phyloP scores from a whole-genome alignment of 139 green algal species.

The Pseudopediastrum boryanum region DNA sequence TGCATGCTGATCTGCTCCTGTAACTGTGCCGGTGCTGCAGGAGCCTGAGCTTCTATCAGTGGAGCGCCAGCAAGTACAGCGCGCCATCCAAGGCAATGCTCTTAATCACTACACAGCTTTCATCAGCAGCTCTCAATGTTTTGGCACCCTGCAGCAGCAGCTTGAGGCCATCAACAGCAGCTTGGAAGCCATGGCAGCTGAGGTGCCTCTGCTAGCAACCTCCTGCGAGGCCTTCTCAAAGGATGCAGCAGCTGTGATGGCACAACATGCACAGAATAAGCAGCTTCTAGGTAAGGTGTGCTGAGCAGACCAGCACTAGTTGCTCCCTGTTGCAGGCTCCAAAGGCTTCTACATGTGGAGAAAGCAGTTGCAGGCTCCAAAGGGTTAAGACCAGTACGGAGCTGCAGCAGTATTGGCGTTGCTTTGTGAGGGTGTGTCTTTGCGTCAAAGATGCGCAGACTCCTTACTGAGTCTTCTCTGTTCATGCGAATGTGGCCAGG shows the following conservation, averaged over 20 bases:
- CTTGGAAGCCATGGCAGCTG: conserved; percentile 51
- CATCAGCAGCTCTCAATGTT: conserved; percentile 51
- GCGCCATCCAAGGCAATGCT: conserved; percentile 53
- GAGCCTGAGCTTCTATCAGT: conserved; percentile 90
- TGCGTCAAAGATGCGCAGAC: too few relatives aligned
- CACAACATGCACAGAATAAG: conserved; percentile 67
- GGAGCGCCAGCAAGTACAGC: conserved; percentile 80
- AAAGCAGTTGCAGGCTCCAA: too few relatives aligned
- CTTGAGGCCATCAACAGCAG: conserved; percentile 43
- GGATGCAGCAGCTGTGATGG: conserved; percentile 50
- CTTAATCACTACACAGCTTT: conserved; percentile 58
- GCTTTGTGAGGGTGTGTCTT: too few relatives aligned
- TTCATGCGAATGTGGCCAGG: too few relatives aligned
- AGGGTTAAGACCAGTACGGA: too few relatives aligned
- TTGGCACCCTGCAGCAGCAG: conserved; percentile 51
- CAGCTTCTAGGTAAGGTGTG: conserved; percentile 66
- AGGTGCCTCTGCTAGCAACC: conserved; percentile 66
- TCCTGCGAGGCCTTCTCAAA: conserved; percentile 67
- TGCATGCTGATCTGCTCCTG: neutral
- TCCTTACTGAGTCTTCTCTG: too few relatives aligned
- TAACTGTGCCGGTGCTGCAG: conserved; percentile 26
- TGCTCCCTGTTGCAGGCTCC: too few relatives aligned
- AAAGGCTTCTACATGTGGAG: too few relatives aligned
- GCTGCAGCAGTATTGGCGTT: too few relatives aligned
- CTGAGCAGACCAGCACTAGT: too few relatives aligned